Base-by-base conservation (phyloP, 192 early-diverging fungal genomes). In the Dissophora ornata region DNA sequence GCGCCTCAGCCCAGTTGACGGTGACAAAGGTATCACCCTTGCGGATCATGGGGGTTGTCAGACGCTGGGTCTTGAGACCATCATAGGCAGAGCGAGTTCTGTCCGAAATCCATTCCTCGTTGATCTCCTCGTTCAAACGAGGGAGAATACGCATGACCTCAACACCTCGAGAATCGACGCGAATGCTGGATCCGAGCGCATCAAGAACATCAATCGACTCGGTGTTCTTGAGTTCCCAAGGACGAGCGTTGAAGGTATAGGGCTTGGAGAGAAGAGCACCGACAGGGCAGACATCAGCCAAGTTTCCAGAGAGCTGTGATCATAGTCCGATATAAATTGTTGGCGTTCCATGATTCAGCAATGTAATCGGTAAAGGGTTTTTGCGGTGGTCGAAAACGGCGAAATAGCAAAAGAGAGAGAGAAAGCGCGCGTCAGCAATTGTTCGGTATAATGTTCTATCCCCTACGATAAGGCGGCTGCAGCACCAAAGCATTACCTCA, bases 41-140 rank as follows among this genome's bases (percentile, higher is more conserved):
- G 64, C 94, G 91, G 55, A 98, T 81, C 70, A 99, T 87, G 25
- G 97, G 97, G 21, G 88, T 89, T 29, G 96, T 98, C 57, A 99
- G 86, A 58, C 97, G 87, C 85, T 99, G 97, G 22, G 93, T 89
- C 88, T 96, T 98, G 28, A 99, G 86, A 49, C 97, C 97, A 79
- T 99, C 97, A 69, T 88, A 95, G 44, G 92, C 90, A 73, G 95
- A 97, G 32, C 97, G 90, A 47, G 95, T 96, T 88, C 97, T 97
- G 87, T 99, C 97, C 11, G 95, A 95, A 62, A 99, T 95, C 97
- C 97, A 99, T 86, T 99, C 97, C 82, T 97, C 94, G 82, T 99
- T 99, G 79, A 99, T 84, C n/a, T 92, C 95, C 65, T 99, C 97
- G 83, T 99, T 99, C 62, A 95, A 84, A 36, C 95, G 93, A 30